phyloP scores from a whole-genome alignment of 257 asterid species.

The Thymus quinquecostatus region DNA sequence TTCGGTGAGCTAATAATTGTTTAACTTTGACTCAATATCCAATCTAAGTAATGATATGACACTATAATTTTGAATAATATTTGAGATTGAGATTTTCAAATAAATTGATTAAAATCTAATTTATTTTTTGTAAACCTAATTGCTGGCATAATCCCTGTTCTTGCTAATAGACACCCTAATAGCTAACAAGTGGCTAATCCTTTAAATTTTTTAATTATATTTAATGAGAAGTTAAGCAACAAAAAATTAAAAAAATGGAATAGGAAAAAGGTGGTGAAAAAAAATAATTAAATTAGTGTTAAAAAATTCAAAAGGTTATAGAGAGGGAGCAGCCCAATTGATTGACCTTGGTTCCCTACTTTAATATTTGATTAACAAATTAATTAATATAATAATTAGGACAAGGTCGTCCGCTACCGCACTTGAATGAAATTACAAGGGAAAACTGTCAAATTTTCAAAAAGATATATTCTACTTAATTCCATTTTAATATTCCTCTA shows the following conservation, averaged over 20 bases:
- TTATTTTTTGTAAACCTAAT: not conserved
- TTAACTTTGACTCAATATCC: too few species aligned
- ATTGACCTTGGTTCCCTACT: conserved; percentile 77
- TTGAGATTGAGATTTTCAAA: too few species aligned
- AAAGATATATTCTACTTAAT: conserved; percentile 34
- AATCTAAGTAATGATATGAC: too few species aligned
- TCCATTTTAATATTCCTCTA: conserved; percentile 27
- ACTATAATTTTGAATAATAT: too few species aligned
- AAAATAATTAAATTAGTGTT: not conserved
- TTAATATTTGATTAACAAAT: conserved; percentile 32
- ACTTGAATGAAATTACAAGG: conserved; percentile 62
- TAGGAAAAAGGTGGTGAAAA: conserved; percentile 27
- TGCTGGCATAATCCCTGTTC: conserved; percentile 40
- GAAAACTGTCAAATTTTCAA: conserved; percentile 65
- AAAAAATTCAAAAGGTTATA: conserved; percentile 31
- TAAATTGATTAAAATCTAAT: too few species aligned
- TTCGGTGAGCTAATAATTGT: too few species aligned
- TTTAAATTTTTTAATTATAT: conserved; percentile 22
- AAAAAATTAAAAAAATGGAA: conserved; percentile 9
- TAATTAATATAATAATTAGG: conserved; percentile 14
- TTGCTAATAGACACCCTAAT: conserved; percentile 50
- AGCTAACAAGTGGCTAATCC: conserved; percentile 44
- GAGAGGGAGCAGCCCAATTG: conserved; percentile 48
- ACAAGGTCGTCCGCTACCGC: conserved; percentile 50
- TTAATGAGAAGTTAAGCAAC: not conserved